Evolutionary conservation across 164 flowering plant genomes (phyloP).

Genomic region (Magnolia officinalis): DNA sequence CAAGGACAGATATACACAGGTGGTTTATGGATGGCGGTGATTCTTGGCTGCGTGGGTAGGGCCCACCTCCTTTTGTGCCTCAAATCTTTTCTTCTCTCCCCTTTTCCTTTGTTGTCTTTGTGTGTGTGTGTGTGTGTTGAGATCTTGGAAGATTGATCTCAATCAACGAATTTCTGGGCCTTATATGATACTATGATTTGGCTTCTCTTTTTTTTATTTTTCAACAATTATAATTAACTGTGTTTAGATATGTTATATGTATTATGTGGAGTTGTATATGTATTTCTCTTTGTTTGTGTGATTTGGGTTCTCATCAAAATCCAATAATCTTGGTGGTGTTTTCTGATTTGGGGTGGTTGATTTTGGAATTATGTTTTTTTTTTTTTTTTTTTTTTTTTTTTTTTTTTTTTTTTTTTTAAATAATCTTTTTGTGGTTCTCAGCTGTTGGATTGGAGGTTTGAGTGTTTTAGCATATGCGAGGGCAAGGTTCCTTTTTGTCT

Average conservation of each 20-base stretch:
- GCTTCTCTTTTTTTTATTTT: background rate
- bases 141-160: constrained; percentile 3
- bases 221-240: background rate
- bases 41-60: background rate
- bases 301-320: background rate
- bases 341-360: background rate
- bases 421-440: background rate
- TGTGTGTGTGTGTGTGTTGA: constrained; percentile 4
- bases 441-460: background rate
- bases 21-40: constrained; percentile 44
- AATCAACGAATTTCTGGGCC: background rate
- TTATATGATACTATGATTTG: background rate
- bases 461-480: background rate
- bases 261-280: background rate
- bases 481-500: no score
- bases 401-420: no score
- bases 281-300: background rate
- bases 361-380: background rate
- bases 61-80: background rate
- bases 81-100: background rate
- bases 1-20: constrained; percentile 32
- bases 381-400: no score
- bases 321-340: background rate
- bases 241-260: background rate
- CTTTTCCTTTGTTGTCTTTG: background rate